Conservation (phyloP, 2,329 filamentous ascomycete species). For the Hymenoscyphus scutula region DNA sequence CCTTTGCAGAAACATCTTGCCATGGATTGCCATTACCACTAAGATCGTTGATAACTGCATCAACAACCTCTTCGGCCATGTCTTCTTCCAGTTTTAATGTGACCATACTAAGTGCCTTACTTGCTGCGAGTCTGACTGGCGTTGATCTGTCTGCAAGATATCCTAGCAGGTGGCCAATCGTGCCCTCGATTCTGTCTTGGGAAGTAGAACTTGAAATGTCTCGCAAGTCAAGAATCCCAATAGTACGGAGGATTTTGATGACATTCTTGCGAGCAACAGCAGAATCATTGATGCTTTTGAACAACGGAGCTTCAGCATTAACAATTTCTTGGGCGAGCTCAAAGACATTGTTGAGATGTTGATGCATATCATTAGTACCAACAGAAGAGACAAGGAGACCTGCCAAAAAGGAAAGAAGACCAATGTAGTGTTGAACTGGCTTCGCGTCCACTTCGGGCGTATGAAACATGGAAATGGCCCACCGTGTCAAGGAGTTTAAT, state of each 20-base stretch:
- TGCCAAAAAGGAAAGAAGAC: conserved; percentile 75
- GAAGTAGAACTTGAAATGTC: conserved; percentile 13
- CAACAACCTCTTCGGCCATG: conserved; percentile 84
- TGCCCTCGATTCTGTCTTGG: conserved; percentile 66
- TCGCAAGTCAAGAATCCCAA: conserved; percentile 57
- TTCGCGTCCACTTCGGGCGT: conserved; percentile 41
- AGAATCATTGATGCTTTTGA: conserved; percentile 61
- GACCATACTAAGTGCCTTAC: conserved; percentile 87
- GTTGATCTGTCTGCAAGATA: conserved; percentile 83
- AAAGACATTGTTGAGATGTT: conserved; percentile 66
- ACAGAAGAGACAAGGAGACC: conserved; percentile 67
- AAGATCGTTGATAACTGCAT: conserved; percentile 75
- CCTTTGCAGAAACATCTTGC: not conserved
- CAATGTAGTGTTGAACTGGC: conserved; percentile 73
- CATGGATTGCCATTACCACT: conserved; percentile 35
- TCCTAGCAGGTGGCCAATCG: conserved; percentile 79
- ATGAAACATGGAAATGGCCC: conserved; percentile 64
- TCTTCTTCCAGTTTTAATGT: conserved; percentile 74
- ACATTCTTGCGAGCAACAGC: conserved; percentile 78
- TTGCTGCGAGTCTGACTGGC: conserved; percentile 83
- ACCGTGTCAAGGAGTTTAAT: conserved; percentile 64
- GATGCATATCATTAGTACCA: conserved; percentile 71
- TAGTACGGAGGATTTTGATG: conserved; percentile 79
- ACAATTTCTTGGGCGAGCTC: conserved; percentile 59
- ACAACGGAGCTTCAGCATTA: conserved; percentile 47